Evolutionary conservation across 2,329 filamentous ascomycete genomes (phyloP).

Genomic region (Sphaerulina vaccinii): DNA sequence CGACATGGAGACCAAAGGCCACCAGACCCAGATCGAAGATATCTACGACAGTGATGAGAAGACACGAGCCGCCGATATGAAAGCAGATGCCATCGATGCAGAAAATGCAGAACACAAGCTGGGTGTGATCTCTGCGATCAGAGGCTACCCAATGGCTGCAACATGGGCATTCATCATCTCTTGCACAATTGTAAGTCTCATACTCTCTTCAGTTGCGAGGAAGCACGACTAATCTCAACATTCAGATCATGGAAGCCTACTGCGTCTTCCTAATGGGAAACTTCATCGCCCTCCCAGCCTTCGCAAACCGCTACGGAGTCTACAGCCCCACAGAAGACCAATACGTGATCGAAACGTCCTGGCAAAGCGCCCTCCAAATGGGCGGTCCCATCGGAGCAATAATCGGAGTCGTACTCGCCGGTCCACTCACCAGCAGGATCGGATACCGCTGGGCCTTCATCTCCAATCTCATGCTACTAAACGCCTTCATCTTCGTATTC

Average conservation of each 20-base stretch:
- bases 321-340: constrained; percentile 3
- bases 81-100: constrained; percentile 56
- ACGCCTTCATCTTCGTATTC: constrained; percentile 60
- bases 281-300: constrained; percentile 52
- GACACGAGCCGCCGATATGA: constrained; percentile 42
- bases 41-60: too few species aligned
- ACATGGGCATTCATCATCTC: constrained; percentile 58
- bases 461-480: constrained; percentile 56
- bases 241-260: constrained; percentile 65
- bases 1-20: too few species aligned
- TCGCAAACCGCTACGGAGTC: constrained; percentile 48
- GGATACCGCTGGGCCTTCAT: constrained; percentile 62
- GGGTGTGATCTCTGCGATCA: constrained; percentile 51
- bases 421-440: constrained; percentile 58
- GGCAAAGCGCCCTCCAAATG: constrained; percentile 59
- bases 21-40: too few species aligned
- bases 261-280: constrained; percentile 61
- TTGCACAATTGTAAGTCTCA: constrained; percentile 56
- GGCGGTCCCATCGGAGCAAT: constrained; percentile 59
- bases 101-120: constrained; percentile 56
- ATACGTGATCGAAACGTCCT: constrained; percentile 51
- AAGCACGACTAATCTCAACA: constrained; percentile 23
- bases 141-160: constrained; percentile 53
- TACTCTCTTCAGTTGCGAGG: background rate
- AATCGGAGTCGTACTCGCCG: constrained; percentile 59